Evolutionary conservation across 2,329 filamentous ascomycete species (phyloP).

Genomic region (Penicillium sp.): DNA sequence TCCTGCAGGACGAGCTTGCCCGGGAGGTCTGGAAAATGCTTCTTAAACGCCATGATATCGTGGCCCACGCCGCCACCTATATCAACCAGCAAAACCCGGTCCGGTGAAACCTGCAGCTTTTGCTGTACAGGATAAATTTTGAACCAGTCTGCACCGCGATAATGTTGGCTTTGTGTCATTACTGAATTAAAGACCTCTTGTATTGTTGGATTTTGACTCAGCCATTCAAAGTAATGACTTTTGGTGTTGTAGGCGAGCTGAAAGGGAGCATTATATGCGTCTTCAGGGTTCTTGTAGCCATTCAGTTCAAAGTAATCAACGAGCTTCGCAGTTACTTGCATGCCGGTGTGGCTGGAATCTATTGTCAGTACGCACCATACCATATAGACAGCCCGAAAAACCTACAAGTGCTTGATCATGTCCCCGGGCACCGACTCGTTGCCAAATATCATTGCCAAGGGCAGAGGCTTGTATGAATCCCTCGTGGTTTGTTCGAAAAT

Average conservation of each 20-base stretch:
- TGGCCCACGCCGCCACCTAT: slow-evolving; percentile 41
- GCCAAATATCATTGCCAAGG: slow-evolving; percentile 11
- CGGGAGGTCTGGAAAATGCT: slow-evolving; percentile 23
- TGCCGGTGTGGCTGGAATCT: slow-evolving; percentile 6
- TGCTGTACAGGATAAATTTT: slow-evolving; percentile 2
- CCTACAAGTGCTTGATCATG: slow-evolving; percentile 24
- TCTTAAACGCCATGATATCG: slow-evolving; percentile 31
- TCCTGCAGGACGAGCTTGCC: slow-evolving; percentile 39
- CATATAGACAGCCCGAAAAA: too few relatives aligned
- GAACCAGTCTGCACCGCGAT: not conserved
- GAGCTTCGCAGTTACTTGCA: slow-evolving; percentile 17
- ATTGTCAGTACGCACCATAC: too few relatives aligned
- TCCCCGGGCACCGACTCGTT: slow-evolving; percentile 7
- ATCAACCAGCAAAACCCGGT: slow-evolving; percentile 32
- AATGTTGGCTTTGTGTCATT: slow-evolving; percentile 1
- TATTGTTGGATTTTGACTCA: not conserved
- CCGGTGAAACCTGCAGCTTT: not conserved
- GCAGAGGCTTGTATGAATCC: slow-evolving; percentile 13
- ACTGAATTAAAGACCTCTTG: slow-evolving; percentile 4
- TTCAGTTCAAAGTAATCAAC: slow-evolving; percentile 29
- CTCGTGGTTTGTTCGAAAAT: slow-evolving; percentile 10
- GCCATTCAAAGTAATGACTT: slow-evolving; percentile 7
- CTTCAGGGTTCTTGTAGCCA: slow-evolving; percentile 29
- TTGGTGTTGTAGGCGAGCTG: slow-evolving; percentile 22
- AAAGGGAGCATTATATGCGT: slow-evolving; percentile 30